Evolutionary conservation across 2,329 filamentous ascomycete genomes (phyloP).

Genomic region (Aspergillus transmontanensis): DNA sequence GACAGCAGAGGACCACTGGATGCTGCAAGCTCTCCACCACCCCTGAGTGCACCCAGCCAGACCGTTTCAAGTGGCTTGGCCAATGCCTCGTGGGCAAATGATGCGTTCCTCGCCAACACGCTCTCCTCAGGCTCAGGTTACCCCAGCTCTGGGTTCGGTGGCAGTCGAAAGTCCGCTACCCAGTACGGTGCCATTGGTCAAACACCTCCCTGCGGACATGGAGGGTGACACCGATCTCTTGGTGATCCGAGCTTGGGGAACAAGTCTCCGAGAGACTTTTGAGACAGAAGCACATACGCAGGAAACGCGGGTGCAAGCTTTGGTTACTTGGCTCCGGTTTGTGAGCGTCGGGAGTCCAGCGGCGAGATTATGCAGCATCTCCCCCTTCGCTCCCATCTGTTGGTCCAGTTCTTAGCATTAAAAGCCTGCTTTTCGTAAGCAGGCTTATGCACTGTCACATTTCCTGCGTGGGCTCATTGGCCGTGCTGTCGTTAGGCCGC

Average conservation of each 20-base stretch:
- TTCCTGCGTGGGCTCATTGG: neutral
- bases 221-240: slow-evolving; percentile 39
- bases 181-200: slow-evolving; percentile 47
- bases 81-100: slow-evolving; percentile 38
- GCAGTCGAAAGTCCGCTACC: slow-evolving; percentile 30
- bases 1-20: slow-evolving; percentile 21
- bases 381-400: neutral
- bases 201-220: slow-evolving; percentile 53
- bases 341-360: neutral
- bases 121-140: slow-evolving; percentile 28
- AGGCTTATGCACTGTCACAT: neutral
- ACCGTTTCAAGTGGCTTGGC: slow-evolving; percentile 29
- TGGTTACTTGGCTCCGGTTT: neutral
- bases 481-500: neutral
- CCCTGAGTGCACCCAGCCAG: slow-evolving; percentile 29
- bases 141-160: slow-evolving; percentile 26
- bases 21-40: slow-evolving; percentile 19
- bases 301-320: neutral
- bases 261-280: neutral
- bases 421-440: neutral
- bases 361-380: neutral
- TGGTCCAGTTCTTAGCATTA: neutral
- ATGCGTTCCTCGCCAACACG: slow-evolving; percentile 39
- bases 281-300: neutral
- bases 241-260: neutral